Conservation (phyloP, 192 early-diverging fungal genomes). For the Lobosporangium transversale region DNA sequence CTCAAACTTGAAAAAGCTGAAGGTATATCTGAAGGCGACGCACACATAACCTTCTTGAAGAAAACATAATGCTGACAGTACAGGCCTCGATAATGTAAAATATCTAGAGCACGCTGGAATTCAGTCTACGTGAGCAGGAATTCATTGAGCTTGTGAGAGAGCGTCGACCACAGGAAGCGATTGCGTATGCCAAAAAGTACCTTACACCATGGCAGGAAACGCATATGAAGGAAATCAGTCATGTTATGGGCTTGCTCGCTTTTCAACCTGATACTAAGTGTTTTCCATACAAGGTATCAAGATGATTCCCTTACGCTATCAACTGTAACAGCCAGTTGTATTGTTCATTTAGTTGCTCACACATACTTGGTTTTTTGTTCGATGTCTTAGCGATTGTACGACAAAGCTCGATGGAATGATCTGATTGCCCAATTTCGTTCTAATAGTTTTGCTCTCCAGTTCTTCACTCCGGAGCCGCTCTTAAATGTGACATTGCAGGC, state of each 20-base stretch:
- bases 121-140: conserved; percentile 95
- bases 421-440: conserved; percentile 83
- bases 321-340: too few relatives aligned
- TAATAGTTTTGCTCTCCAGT: conserved; percentile 90
- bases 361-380: neutral
- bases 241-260: conserved; percentile 91
- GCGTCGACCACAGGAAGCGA: conserved; percentile 73
- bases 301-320: neutral
- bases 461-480: conserved; percentile 86
- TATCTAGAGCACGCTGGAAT: conserved; percentile 91
- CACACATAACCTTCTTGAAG: neutral
- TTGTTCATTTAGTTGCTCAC: too few relatives aligned
- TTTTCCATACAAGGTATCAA: conserved; percentile 77
- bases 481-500: conserved; percentile 92
- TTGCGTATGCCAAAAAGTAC: conserved; percentile 88
- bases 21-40: conserved; percentile 58
- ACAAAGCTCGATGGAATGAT: conserved; percentile 76
- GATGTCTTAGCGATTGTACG: conserved; percentile 67
- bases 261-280: conserved; percentile 83
- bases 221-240: conserved; percentile 83
- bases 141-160: conserved; percentile 88
- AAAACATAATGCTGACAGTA: neutral
- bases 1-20: conserved; percentile 87
- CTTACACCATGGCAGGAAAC: conserved; percentile 80
- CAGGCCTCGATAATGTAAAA: neutral